phyloP scores from a whole-genome alignment of 495 filamentous ascomycete genomes.

The Aspergillus homomorphus region DNA sequence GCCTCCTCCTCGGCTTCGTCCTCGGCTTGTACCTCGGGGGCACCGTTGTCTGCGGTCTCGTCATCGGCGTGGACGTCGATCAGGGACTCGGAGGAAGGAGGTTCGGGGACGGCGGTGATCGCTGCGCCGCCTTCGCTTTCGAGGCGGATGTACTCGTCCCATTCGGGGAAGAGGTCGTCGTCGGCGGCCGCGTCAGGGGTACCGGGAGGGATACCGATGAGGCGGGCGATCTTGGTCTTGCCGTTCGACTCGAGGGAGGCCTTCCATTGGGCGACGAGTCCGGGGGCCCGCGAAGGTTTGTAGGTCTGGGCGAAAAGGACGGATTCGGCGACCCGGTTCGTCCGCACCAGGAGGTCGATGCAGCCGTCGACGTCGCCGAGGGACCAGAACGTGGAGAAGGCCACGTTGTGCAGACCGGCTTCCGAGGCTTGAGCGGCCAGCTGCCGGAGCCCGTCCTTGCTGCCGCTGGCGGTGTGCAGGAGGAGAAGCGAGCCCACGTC shows the following conservation, averaged over 20 bases:
- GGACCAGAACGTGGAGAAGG: slow-evolving; percentile 88
- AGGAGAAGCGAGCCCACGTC: slow-evolving; percentile 87
- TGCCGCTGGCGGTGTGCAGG: slow-evolving; percentile 75
- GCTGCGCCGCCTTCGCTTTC: slow-evolving; percentile 60
- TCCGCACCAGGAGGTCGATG: slow-evolving; percentile 73
- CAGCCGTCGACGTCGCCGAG: slow-evolving; percentile 79
- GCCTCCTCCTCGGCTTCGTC: slow-evolving; percentile 19
- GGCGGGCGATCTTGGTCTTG: slow-evolving; percentile 77
- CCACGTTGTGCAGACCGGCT: slow-evolving; percentile 81
- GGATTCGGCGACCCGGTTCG: slow-evolving; percentile 76
- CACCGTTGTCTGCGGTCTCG: slow-evolving; percentile 33
- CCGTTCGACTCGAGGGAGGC: slow-evolving; percentile 69
- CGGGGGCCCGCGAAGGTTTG: slow-evolving; percentile 71
- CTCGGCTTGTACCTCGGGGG: slow-evolving; percentile 31
- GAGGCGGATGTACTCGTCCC: slow-evolving; percentile 82
- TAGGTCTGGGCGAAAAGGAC: slow-evolving; percentile 93
- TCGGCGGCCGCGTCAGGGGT: slow-evolving; percentile 58
- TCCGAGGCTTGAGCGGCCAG: slow-evolving; percentile 71
- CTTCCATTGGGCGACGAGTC: slow-evolving; percentile 77
- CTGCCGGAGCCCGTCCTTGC: slow-evolving; percentile 66
- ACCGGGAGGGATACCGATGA: slow-evolving; percentile 74
- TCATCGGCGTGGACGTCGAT: slow-evolving; percentile 47
- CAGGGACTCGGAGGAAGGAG: slow-evolving; percentile 43
- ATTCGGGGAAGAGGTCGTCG: slow-evolving; percentile 90
- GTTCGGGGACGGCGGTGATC: slow-evolving; percentile 29